Evolutionary conservation across 371 early-diverging fungal species (phyloP).

Genomic region (Lichtheimia hyalospora): DNA sequence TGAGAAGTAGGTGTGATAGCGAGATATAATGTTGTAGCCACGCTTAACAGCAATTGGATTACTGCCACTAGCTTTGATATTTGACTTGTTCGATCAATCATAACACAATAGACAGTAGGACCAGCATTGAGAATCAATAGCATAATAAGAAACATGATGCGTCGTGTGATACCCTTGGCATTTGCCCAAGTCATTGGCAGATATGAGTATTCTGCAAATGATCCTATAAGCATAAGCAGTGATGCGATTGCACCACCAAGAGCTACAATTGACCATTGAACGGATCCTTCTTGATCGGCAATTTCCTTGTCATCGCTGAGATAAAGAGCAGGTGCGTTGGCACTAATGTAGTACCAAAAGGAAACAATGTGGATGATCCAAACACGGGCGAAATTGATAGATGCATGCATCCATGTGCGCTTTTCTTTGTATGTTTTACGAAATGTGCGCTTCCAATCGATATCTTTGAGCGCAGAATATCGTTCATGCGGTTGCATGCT

Average conservation of each 20-base stretch:
- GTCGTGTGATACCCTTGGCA: constrained; percentile 58
- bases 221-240: constrained; percentile 65
- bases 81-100: constrained; percentile 45
- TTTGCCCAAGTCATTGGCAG: constrained; percentile 65
- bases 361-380: constrained; percentile 86
- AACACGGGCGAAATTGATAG: constrained; percentile 84
- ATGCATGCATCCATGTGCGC: constrained; percentile 82
- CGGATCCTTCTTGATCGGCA: constrained; percentile 45
- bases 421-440: constrained; percentile 87
- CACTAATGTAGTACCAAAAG: constrained; percentile 83
- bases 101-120: constrained; percentile 67
- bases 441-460: constrained; percentile 75
- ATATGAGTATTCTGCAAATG: constrained; percentile 71
- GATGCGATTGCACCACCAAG: constrained; percentile 77
- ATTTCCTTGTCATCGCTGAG: constrained; percentile 39
- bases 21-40: constrained; percentile 66
- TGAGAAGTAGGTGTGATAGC: constrained; percentile 69
- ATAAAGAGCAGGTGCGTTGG: constrained; percentile 73
- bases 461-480: constrained; percentile 61
- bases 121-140: constrained; percentile 66
- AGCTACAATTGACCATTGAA: constrained; percentile 71
- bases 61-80: constrained; percentile 63
- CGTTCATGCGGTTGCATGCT: constrained; percentile 66
- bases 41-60: constrained; percentile 65
- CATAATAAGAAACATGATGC: constrained; percentile 60